Evolutionary conservation across 306 rosid genomes (phyloP), one percentile per base, ranked within the genome.

Genomic region (Quercus cerris): DNA sequence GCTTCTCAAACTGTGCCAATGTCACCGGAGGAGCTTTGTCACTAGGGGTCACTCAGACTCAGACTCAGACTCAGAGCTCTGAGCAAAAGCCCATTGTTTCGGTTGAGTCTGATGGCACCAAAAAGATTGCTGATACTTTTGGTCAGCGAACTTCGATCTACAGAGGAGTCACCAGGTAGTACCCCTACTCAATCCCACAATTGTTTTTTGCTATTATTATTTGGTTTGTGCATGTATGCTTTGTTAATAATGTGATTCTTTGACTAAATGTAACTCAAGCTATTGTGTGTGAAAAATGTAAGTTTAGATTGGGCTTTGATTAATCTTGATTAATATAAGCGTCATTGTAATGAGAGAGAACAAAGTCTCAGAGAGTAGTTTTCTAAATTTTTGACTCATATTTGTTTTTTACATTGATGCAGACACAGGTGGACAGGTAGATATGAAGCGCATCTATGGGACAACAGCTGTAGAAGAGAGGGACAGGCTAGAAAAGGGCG

Each of bases 391-490:
- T 25, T 35, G 55, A 54, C 46, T 56, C 27, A 68, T 71, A 22
- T 38, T 57, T 73, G 2, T 14, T 33, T 27, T 68, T 38, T 17
- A 56, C 74, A 35, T 30, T 35, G 74, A 55, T 76, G 76, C 86
- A 95, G 99, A 56, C 99, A 95, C 81, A 82, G 99, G 76, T 96
- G 99, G 99, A 96, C 99, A 77, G 99, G 99, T 71, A 89, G 99
- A 93, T 96, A 96, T 76, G 99, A 96, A 86, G 99, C 99, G 85
- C 99, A 96, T 93, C 97, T 96, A 2, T 96, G 99, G 99, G 99
- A 96, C 83, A 96, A 96, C 86, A 96, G 99, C 93, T 93, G 98
- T 87, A 91, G 98, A 77, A 91, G 99, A 44, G 99, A 96, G 85
- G 99, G 99, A 54, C 99, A 96, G 75, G 99, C 99, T 12, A 88